phyloP scores from a whole-genome alignment of 2,329 filamentous ascomycete species.

The Pseudopithomyces maydicus region DNA sequence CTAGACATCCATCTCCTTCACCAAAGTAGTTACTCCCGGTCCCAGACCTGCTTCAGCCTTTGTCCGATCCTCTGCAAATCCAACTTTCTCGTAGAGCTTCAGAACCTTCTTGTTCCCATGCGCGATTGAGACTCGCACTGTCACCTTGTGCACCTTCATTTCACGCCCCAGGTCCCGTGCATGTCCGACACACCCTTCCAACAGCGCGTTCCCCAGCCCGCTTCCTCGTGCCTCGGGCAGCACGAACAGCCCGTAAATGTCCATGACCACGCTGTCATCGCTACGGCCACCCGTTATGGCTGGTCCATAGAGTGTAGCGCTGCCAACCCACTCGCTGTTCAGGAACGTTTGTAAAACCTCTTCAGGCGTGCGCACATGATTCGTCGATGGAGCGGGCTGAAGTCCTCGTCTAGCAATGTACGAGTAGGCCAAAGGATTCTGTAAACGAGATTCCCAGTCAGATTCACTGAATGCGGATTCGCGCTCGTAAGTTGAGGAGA shows the following conservation, averaged over 20 bases:
- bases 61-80: constrained; percentile 20
- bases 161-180: constrained; percentile 9
- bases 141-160: not conserved
- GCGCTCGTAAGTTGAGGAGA: constrained; percentile 21
- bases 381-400: not conserved
- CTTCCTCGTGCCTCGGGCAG: constrained; percentile 22
- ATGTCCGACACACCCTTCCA: constrained; percentile 20
- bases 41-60: not conserved
- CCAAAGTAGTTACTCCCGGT: not conserved
- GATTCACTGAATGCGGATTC: constrained; percentile 12
- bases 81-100: constrained; percentile 29
- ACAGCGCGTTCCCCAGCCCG: constrained; percentile 34
- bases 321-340: constrained; percentile 17
- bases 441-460: constrained; percentile 22
- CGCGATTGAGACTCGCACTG: constrained; percentile 26
- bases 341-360: not conserved
- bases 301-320: constrained; percentile 14
- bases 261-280: constrained; percentile 14
- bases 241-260: constrained; percentile 38
- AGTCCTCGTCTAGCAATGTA: constrained; percentile 9
- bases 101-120: constrained; percentile 29
- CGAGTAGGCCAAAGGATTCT: constrained; percentile 18
- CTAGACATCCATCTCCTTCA: not conserved
- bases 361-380: not conserved
- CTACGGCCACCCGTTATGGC: not conserved